Percentiles rank a stretch among this genome's conserved stretches.
Conservation (phyloP, 352 stramenopile species). For the Pythium inflatum region DNA sequence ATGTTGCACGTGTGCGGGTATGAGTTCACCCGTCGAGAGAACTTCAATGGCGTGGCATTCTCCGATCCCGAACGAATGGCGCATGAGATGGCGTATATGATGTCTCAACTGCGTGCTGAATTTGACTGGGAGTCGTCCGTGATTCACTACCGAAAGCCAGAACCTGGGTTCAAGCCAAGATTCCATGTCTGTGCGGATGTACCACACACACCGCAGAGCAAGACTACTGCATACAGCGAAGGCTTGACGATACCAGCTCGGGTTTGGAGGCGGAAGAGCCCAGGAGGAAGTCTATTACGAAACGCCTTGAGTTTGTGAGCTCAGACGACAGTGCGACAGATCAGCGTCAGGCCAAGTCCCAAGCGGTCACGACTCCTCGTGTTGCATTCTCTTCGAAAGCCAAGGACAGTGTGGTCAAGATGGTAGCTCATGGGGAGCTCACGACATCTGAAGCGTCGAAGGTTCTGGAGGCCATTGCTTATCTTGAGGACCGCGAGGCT, state of each 20-base stretch:
- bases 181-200: not conserved
- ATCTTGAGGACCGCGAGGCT: too few species aligned
- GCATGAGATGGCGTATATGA: slow-evolving; percentile 9
- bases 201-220: not conserved
- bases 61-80: slow-evolving; percentile 3
- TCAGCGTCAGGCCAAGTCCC: slow-evolving; percentile 13
- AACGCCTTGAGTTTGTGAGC: too few species aligned
- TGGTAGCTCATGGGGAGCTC: too few species aligned
- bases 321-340: too few species aligned
- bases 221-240: too few species aligned
- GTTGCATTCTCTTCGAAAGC: too few species aligned
- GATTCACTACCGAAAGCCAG: not conserved
- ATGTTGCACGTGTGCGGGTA: slow-evolving; percentile 1
- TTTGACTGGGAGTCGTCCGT: slow-evolving; percentile 15
- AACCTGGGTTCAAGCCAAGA: not conserved
- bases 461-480: too few species aligned
- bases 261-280: not conserved
- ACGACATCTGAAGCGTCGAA: too few species aligned
- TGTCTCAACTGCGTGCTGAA: slow-evolving; percentile 6
- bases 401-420: too few species aligned
- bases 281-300: not conserved
- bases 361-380: too few species aligned
- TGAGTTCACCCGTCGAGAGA: not conserved
- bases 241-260: not conserved
- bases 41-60: slow-evolving; percentile 1